These are phyloP conservation scores for Neospora caninum DNA, from an alignment of 169 alveolate species.

Conservation along the genomic window DNA sequence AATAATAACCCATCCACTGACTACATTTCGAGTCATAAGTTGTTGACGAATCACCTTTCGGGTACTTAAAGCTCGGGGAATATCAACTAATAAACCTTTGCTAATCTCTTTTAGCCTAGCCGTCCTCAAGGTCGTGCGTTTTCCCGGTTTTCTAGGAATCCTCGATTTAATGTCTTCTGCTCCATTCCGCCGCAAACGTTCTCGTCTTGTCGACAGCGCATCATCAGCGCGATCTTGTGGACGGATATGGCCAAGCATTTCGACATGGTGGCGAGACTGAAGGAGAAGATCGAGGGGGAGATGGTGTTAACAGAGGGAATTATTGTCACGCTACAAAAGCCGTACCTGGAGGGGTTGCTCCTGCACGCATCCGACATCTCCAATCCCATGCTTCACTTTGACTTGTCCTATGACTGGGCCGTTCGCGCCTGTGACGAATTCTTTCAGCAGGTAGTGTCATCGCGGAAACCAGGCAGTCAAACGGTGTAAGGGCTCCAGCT, in stretches of 20 bases:
- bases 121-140: too few species aligned
- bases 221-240: conserved; percentile 65
- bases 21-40: too few species aligned
- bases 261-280: conserved; percentile 54
- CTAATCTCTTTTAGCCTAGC: too few species aligned
- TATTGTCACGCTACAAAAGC: conserved; percentile 23
- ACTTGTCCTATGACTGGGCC: conserved; percentile 66
- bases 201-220: conserved; percentile 33
- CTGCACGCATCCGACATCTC: conserved; percentile 70
- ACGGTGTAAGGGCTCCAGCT: too few species aligned
- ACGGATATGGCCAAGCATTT: conserved; percentile 72
- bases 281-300: conserved; percentile 47
- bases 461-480: background rate
- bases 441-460: conserved; percentile 24
- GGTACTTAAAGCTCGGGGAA: too few species aligned
- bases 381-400: conserved; percentile 58
- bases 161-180: conserved; percentile 31
- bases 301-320: conserved; percentile 40
- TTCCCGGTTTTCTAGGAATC: background rate
- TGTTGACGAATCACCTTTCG: too few species aligned
- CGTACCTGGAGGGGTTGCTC: conserved; percentile 39
- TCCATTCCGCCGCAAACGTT: conserved; percentile 1
- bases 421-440: conserved; percentile 64
- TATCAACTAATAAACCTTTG: too few species aligned
- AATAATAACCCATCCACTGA: too few species aligned